phyloP scores from a whole-genome alignment of 768 basidiomycete species.

The Amanita rubescens region DNA sequence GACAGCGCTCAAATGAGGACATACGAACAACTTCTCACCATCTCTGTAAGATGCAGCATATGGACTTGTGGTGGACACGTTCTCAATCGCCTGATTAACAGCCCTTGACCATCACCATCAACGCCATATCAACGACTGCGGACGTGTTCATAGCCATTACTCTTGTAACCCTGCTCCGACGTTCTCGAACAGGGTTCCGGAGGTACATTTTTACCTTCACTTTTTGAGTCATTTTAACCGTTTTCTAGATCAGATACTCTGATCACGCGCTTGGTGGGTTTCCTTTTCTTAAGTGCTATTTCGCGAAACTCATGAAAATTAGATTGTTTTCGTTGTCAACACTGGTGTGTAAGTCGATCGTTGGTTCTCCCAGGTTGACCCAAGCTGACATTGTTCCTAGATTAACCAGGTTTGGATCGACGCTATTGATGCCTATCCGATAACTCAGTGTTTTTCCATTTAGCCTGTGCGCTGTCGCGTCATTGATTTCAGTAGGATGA shows the following conservation, averaged over 20 bases:
- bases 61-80: too few relatives aligned
- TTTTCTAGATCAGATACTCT: conserved; percentile 33
- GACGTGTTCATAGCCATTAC: conserved; percentile 36
- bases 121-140: conserved; percentile 32
- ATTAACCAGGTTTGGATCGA: conserved; percentile 27
- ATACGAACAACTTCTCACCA: conserved; percentile 21
- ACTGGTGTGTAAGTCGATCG: conserved; percentile 20
- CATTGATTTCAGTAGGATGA: conserved; percentile 39
- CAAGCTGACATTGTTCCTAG: background rate
- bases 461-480: conserved; percentile 47
- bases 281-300: background rate
- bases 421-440: background rate
- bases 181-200: conserved; percentile 38
- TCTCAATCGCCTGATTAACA: conserved; percentile 6
- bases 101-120: conserved; percentile 35
- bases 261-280: conserved; percentile 33
- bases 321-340: conserved; percentile 39
- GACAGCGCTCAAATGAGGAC: conserved; percentile 26
- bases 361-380: background rate
- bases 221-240: background rate
- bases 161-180: conserved; percentile 30
- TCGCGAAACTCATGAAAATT: background rate
- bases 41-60: conserved; percentile 29
- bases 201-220: conserved; percentile 18
- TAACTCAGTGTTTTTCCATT: background rate